These are phyloP conservation scores for Favolaschia claudopus DNA, from an alignment of 768 basidiomycete genomes.

Conservation along the genomic window DNA sequence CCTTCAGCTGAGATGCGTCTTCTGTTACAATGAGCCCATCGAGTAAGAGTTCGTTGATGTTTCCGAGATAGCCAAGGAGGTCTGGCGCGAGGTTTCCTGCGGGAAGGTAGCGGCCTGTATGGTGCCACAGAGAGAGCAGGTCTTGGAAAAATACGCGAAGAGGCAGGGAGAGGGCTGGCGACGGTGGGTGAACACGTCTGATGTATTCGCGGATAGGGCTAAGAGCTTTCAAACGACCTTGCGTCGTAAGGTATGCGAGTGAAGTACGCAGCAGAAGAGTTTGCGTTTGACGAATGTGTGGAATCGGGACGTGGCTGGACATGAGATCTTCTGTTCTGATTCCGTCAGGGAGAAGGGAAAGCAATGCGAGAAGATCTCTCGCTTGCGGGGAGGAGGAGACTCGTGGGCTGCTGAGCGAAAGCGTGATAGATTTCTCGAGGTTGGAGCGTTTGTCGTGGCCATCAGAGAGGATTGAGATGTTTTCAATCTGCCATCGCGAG, in stretches of 20 bases:
- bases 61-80: neutral
- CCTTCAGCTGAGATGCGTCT: neutral
- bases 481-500: slow-evolving; percentile 6
- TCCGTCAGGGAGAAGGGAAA: neutral
- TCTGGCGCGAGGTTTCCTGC: neutral
- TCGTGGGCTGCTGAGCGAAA: slow-evolving; percentile 9
- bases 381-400: neutral
- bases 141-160: neutral
- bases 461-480: neutral
- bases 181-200: neutral
- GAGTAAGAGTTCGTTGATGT: neutral
- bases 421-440: slow-evolving; percentile 9
- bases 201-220: slow-evolving; percentile 2
- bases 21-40: neutral
- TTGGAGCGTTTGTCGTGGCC: slow-evolving; percentile 10
- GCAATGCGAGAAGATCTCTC: neutral
- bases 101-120: neutral
- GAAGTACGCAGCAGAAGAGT: neutral
- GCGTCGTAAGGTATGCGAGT: neutral
- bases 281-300: neutral
- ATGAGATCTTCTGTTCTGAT: neutral
- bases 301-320: neutral
- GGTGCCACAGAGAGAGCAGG: neutral
- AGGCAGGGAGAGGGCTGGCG: neutral
- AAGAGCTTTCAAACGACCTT: neutral